Base-by-base conservation (phyloP, 2,329 filamentous ascomycete species). In the Microdochium bolleyi region DNA sequence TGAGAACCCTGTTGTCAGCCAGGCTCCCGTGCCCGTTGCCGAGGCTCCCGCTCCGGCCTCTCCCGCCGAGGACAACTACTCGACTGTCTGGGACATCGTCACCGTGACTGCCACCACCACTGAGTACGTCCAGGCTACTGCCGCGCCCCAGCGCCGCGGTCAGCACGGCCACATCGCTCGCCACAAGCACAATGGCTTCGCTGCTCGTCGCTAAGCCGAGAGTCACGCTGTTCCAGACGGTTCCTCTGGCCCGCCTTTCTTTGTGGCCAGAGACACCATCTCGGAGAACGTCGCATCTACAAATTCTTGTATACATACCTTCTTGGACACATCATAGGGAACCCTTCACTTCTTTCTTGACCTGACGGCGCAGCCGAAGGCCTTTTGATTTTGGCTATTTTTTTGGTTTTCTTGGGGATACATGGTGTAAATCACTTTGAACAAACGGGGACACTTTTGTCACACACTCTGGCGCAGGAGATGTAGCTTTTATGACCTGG, bases 1-100 rank as follows among this genome's bases (percentile, higher is more conserved):
- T 19, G 41, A 46, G 41, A 46, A 24, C 41, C 41, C 41, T 11
- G 41, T 24, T 19, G 41, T 46, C 14, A 46, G 41, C 41, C 14
- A 41, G n/a, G 8, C 37, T n/a, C 8, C 41, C 5, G 41, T 13
- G 14, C 9, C 41, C 41, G 22, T 30, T 30, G 49, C 51, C 34
- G 48, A 57, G 51, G 38, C 54, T 19, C 21, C 41, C 14, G 53
- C 51, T 41, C 16, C 13, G 25, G 11, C 16, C 11, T 24, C 48
- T 37, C 22, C 51, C 22, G 48, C 52, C 38, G 51, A 54, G 51
- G 51, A 30, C 49, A 65, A 64, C 51, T 57, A 59, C 53, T 66
- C 60, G 46, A 77, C 72, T 24, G 67, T 76, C 51, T 74, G 66
- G 61, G 67, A 75, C 59, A 75, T 75, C 2, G 68, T 76, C 13